These are phyloP conservation scores for Aspergillaceae sp. DNA, from an alignment of 2,329 filamentous ascomycete species.

Conservation along the genomic window DNA sequence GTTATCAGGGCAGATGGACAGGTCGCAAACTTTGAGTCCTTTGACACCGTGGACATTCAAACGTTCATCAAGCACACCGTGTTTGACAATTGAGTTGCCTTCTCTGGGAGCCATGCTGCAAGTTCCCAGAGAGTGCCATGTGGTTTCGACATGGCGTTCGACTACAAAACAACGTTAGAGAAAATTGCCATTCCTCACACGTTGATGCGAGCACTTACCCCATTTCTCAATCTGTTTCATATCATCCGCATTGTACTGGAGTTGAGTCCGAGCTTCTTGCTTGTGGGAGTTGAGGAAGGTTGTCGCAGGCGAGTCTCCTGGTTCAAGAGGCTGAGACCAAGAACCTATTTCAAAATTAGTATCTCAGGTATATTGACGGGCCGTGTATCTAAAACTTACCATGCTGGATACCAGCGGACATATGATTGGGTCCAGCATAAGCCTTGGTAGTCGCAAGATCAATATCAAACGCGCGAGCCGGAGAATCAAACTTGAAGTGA, in stretches of 20 bases:
- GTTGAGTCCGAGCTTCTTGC: slow-evolving; percentile 51
- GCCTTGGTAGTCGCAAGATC: slow-evolving; percentile 66
- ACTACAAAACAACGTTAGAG: slow-evolving; percentile 27
- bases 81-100: slow-evolving; percentile 72
- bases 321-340: slow-evolving; percentile 56
- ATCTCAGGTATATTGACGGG: too few species aligned
- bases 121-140: slow-evolving; percentile 60
- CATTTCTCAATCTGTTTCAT: slow-evolving; percentile 57
- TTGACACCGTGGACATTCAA: slow-evolving; percentile 70
- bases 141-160: slow-evolving; percentile 66
- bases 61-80: slow-evolving; percentile 63
- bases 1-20: slow-evolving; percentile 70
- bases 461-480: slow-evolving; percentile 62
- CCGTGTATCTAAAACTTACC: slow-evolving; percentile 33
- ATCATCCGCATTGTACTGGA: slow-evolving; percentile 53
- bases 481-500: slow-evolving; percentile 61
- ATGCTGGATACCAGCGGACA: slow-evolving; percentile 63
- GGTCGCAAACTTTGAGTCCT: slow-evolving; percentile 67
- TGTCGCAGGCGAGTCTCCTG: slow-evolving; percentile 43
- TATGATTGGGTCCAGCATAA: slow-evolving; percentile 64
- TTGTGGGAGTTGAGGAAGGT: slow-evolving; percentile 56
- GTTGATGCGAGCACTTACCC: slow-evolving; percentile 20
- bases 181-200: not conserved
- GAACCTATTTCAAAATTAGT: slow-evolving; percentile 23
- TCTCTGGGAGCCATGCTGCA: slow-evolving; percentile 69